Base-by-base conservation (phyloP, 73 alveolate genomes). In the Tetrahymena malaccensis region DNA sequence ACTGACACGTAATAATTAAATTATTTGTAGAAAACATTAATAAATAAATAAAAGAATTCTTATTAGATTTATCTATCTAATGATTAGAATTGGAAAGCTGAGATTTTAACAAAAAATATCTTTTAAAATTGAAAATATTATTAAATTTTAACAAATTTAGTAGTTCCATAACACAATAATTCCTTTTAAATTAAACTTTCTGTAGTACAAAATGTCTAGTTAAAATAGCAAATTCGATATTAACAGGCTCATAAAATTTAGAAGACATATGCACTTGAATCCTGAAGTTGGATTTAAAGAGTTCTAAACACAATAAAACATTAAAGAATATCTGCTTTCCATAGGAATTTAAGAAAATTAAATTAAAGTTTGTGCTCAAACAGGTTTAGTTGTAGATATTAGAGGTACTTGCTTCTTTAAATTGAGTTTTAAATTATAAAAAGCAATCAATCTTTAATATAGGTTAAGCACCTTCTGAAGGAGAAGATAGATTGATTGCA, bases 401-500 rank as follows among this genome's bases (percentile, higher is more conserved):
- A 57, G 37, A 70, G 89, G 89, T 70, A 70, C 2, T 58, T 58
- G 6, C 16, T 58, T n/a, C 22, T 8, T 15, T 11, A 15, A 17
- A 21, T 22, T 19, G 25, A 2, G 40, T n/a, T 40, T 70, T 19
- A 70, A 70, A 22, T 27, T n/a, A 58, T 58, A 8, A 3, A 58
- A 11, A n/a, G 6, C 31, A 31, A 22, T 70, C 31, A 27, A 1
- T 25, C 10, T 70, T 31, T n/a, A 11, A 70, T 1, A 8, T 35
- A 43, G 97, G 97, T 6, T 22, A 50, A 12, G 97, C 97, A n/a
- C 89, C 70, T 43, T 25, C 95, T 34, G 38, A 17, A 17, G 97
- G 97, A 33, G 95, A 85, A 33, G 95, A 95, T 43, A 95, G 95
- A 37, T 89, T 97, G 94, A 97, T 97, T 57, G 98, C 97, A 35